These are phyloP conservation scores for Rhodamnia rubescens DNA, from an alignment of 345 rosid genomes.

Conservation along the genomic window DNA sequence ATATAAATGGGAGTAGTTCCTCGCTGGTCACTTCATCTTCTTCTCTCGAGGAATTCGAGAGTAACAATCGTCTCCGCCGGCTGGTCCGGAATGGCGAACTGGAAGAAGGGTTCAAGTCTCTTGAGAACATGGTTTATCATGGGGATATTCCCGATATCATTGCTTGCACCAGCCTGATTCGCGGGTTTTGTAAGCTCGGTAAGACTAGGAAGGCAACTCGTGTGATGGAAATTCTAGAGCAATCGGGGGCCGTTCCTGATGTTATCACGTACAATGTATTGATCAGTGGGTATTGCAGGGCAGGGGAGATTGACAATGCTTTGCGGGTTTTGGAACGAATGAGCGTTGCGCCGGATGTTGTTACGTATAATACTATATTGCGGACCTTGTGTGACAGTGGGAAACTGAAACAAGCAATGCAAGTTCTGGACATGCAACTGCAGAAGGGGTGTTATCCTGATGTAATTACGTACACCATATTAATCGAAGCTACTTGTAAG, in stretches of 20 bases:
- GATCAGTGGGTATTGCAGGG: constrained; percentile 76
- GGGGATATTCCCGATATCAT: constrained; percentile 69
- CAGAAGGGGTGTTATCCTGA: constrained; percentile 62
- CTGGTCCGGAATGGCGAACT: constrained; percentile 53
- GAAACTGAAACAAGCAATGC: constrained; percentile 67
- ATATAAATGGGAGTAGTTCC: constrained; percentile 28
- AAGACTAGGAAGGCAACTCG: constrained; percentile 61
- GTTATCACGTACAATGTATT: constrained; percentile 73
- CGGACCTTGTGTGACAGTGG: constrained; percentile 69
- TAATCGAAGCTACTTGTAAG: constrained; percentile 78
- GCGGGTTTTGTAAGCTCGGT: constrained; percentile 65
- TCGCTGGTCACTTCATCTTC: constrained; percentile 14
- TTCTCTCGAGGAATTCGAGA: constrained; percentile 42
- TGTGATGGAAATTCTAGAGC: constrained; percentile 65
- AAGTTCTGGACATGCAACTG: constrained; percentile 54
- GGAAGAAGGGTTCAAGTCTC: constrained; percentile 57
- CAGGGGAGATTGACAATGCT: constrained; percentile 66
- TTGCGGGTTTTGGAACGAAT: constrained; percentile 50
- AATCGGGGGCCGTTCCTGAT: constrained; percentile 68
- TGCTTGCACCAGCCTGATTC: constrained; percentile 65
- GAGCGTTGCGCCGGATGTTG: constrained; percentile 78
- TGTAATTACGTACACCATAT: constrained; percentile 66
- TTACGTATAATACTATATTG: constrained; percentile 71
- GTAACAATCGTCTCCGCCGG: constrained; percentile 47
- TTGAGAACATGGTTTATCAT: constrained; percentile 64